Base-by-base conservation (phyloP, 495 filamentous ascomycete species). In the Lasiosphaeria miniovina region DNA sequence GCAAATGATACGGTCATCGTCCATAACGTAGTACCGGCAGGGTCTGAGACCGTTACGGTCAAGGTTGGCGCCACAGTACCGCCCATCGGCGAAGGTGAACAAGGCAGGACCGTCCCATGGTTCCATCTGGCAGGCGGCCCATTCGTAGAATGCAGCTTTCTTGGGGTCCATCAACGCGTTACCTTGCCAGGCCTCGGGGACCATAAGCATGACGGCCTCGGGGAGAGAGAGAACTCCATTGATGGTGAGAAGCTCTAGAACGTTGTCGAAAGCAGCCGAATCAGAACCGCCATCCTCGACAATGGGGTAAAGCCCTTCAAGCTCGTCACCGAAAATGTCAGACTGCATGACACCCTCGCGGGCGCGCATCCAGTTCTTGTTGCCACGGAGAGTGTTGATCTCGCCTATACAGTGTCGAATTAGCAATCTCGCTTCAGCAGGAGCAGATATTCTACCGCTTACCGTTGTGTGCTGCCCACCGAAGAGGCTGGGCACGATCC, bases 351-450 rank as follows among this genome's bases (percentile, higher is more conserved):
- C 89, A 74, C 94, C 95, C 72, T 99, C 94, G 71, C 94, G 88
- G 53, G 94, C 93, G 58, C 94, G 86, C 94, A 99, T 99, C 94
- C 95, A 99, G 78, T 99, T 99, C 83, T 99, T 99, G 80, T 99
- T 99, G 52, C 94, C 94, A 65, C 94, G 89, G 62, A 99, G 80
- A 4, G 94, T 99, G 73, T 99, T 99, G 65, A 99, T 98, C 75
- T 99, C 94, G 79, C 82, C 79, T 86, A 24, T 49, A 40, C 15
- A 49, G 58, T 33, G 10, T 65, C 84, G 75, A 83, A 73, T 71
- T 17, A 9, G 9, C 33, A 46, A 14, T 46, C 15, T 34, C 24
- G 36, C 41, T 33, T 59, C 62, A 51, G 63, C 52, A 60, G 14
- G 58, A 57, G 40, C 6, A 36, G 24, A 24, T 24, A 24, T 24